phyloP scores from a whole-genome alignment of 768 basidiomycete species.

The Mycena alexandri region DNA sequence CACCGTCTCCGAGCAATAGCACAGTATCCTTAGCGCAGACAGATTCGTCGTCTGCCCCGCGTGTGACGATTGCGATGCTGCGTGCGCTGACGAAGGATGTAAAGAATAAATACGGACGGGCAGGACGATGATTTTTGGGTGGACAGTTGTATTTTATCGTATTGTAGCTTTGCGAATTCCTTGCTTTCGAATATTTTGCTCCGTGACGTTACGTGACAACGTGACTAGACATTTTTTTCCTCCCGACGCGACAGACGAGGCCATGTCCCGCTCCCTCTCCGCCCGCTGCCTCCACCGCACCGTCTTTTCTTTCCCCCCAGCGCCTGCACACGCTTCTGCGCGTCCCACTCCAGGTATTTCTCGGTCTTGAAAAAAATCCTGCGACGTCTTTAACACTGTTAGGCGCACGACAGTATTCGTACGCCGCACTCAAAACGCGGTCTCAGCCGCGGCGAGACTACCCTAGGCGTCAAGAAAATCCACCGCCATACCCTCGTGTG shows the following conservation, averaged over 20 bases:
- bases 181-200: neutral
- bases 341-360: slow-evolving; percentile 28
- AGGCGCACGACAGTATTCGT: slow-evolving; percentile 33
- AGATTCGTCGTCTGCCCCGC: slow-evolving; percentile 45
- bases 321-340: slow-evolving; percentile 8
- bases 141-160: slow-evolving; percentile 1
- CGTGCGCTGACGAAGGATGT: slow-evolving; percentile 69
- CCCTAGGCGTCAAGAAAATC: slow-evolving; percentile 26
- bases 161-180: slow-evolving; percentile 11
- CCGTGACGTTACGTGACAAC: neutral
- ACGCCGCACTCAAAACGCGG: slow-evolving; percentile 37
- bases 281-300: slow-evolving; percentile 37
- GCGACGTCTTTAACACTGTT: neutral
- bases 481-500: slow-evolving; percentile 23
- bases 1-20: slow-evolving; percentile 63
- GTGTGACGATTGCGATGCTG: slow-evolving; percentile 75
- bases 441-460: slow-evolving; percentile 23
- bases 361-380: neutral
- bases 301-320: slow-evolving; percentile 25
- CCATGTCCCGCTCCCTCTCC: slow-evolving; percentile 37
- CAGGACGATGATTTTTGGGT: slow-evolving; percentile 24
- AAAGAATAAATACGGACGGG: slow-evolving; percentile 58
- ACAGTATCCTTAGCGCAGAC: slow-evolving; percentile 54
- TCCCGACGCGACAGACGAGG: slow-evolving; percentile 22
- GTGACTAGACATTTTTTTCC: slow-evolving; percentile 5